phyloP scores from a whole-genome alignment of 108 stramenopile species.

The Epithemia pelagica region DNA sequence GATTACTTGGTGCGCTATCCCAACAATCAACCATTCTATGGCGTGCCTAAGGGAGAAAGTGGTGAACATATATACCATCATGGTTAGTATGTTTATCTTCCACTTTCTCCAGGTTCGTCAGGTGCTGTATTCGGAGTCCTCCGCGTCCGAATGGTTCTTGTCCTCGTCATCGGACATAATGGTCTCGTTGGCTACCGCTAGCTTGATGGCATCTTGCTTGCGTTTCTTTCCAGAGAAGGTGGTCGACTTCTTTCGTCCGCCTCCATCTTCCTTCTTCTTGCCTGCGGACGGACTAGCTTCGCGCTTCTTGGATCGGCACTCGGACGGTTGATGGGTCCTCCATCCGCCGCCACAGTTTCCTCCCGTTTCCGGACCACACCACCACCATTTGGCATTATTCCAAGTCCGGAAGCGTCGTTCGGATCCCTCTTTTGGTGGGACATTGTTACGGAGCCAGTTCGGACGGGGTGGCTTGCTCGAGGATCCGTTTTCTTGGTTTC shows the following conservation, averaged over 20 bases:
- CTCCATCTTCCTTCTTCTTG: not conserved
- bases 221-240: not conserved
- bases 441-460: not conserved
- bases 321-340: too few species aligned
- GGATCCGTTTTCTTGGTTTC: not conserved
- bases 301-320: too few species aligned
- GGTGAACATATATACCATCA: not conserved
- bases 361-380: too few species aligned
- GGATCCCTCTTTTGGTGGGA: not conserved
- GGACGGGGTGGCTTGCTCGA: not conserved
- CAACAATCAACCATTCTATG: not conserved
- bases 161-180: not conserved
- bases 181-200: not conserved
- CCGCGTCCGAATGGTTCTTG: too few species aligned
- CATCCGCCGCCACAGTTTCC: too few species aligned
- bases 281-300: too few species aligned
- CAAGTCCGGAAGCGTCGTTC: not conserved
- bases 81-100: not conserved
- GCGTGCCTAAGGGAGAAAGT: not conserved
- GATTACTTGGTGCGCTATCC: too few species aligned
- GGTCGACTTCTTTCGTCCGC: not conserved
- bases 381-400: not conserved
- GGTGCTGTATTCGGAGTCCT: not conserved
- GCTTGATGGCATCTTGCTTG: not conserved
- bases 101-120: not conserved